Percentiles rank a stretch among this genome's conserved stretches.
These are phyloP conservation scores for Myxozyma geophila DNA, from an alignment of 805 yeast species.

Conservation along the genomic window DNA sequence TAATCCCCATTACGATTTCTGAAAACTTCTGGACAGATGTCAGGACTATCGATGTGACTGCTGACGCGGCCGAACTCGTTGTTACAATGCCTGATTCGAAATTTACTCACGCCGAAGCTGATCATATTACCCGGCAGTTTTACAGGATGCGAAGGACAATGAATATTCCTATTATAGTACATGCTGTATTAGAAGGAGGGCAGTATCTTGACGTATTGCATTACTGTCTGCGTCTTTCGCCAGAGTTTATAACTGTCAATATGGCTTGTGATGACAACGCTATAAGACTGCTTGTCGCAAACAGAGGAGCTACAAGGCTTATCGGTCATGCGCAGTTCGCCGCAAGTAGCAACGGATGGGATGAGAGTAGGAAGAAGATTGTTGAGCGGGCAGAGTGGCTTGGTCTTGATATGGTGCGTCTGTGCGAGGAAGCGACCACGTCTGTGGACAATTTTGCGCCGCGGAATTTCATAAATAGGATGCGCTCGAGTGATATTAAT, in stretches of 20 bases:
- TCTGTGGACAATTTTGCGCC: background rate
- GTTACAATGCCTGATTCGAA: background rate
- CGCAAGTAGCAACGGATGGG: background rate
- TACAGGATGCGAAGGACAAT: background rate
- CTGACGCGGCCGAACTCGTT: background rate
- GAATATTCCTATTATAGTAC: background rate
- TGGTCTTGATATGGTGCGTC: background rate
- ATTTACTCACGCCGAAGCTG: background rate
- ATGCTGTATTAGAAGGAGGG: background rate
- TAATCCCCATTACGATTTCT: background rate
- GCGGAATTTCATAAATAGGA: background rate
- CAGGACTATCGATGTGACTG: background rate
- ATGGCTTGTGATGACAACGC: background rate
- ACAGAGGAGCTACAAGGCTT: background rate
- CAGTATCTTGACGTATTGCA: background rate
- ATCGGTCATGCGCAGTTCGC: background rate
- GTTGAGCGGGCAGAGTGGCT: background rate
- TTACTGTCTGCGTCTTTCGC: background rate
- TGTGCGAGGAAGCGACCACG: background rate
- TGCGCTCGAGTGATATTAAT: slow-evolving; percentile 24
- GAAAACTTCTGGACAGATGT: background rate
- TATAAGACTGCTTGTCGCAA: background rate
- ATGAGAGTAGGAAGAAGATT: background rate
- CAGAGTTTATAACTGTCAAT: background rate
- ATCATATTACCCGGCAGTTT: background rate